Base-by-base conservation (phyloP, 2,329 filamentous ascomycete genomes). In the Diaporthe sp. region DNA sequence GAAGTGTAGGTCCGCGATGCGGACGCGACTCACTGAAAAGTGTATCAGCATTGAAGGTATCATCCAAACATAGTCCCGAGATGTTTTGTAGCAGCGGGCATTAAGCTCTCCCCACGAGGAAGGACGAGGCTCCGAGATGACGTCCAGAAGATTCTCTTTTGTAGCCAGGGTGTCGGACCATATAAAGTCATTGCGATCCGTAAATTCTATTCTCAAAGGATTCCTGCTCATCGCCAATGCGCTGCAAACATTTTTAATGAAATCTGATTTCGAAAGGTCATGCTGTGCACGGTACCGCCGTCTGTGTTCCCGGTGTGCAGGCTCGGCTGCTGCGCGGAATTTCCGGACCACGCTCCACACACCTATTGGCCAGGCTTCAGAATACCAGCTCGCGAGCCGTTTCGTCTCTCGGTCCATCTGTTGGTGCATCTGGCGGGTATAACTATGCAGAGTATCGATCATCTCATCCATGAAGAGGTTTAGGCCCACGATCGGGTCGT, bases 61-160 rank as follows among this genome's bases (percentile, higher is more conserved):
- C 22, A 68, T 17, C 17, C 25, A 37, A 10, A 1, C 22, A 2
- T 25, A 8, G 6, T 10, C 2, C 1, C 17, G 31, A 15, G 5
- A 8, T 10, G 0, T 7, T 0, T 2, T 2, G 39, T 17, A 1
- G 9, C 2, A 2, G n/a, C n/a, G 8, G 3, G 1, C 4, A 7
- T 44, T 1, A 20, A 47, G n/a, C 5, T 44, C n/a, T 12, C 10
- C 0, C 60, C 39, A 63, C 17, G n/a, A 10, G 39, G 39, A 47
- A 22, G 39, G 13, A 12, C 5, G 39, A 17, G 60, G 60, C 15
- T 6, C 2, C 39, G 28, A 34, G 28, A 37, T 9, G 1, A 17
- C 4, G 61, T 15, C 10, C 10, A 67, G 25, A 4, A 15, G 20
- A 12, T 67, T 51, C 6, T 15, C 2, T 7, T 2, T 37, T 15